Evolutionary conservation across 768 basidiomycete species (phyloP).

Genomic region (Galerina marginata): DNA sequence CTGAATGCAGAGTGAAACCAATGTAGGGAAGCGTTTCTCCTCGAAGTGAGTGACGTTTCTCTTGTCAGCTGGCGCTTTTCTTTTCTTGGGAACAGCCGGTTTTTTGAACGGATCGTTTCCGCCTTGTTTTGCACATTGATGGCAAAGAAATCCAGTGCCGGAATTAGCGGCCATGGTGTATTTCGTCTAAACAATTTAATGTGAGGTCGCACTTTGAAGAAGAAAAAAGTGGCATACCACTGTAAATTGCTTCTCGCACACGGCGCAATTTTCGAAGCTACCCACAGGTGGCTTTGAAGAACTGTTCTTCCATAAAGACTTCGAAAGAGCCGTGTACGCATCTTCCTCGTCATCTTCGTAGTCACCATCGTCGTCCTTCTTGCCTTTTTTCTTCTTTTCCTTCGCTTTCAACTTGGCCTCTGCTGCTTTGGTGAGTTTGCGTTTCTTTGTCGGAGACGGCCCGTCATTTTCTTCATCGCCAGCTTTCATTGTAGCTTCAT

Average conservation of each 20-base stretch:
- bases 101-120: slow-evolving; percentile 91
- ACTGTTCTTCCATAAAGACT: slow-evolving; percentile 44
- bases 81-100: slow-evolving; percentile 61
- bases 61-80: slow-evolving; percentile 67
- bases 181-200: slow-evolving; percentile 60
- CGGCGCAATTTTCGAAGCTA: slow-evolving; percentile 79
- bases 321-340: slow-evolving; percentile 70
- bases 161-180: slow-evolving; percentile 81
- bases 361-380: slow-evolving; percentile 50
- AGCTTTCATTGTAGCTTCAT: slow-evolving; percentile 25
- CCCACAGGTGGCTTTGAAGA: slow-evolving; percentile 71
- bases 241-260: slow-evolving; percentile 85
- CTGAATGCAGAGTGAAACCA: slow-evolving; percentile 83
- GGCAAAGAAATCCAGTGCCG: slow-evolving; percentile 82
- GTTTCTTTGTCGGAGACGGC: slow-evolving; percentile 54
- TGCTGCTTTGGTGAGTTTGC: slow-evolving; percentile 56
- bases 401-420: slow-evolving; percentile 49
- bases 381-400: slow-evolving; percentile 46
- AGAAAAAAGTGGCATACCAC: slow-evolving; percentile 60
- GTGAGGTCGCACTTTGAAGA: not conserved
- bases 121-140: slow-evolving; percentile 77
- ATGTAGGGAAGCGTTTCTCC: slow-evolving; percentile 66
- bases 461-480: slow-evolving; percentile 26
- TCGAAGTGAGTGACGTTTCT: slow-evolving; percentile 74
- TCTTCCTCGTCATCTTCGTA: slow-evolving; percentile 67